These are phyloP conservation scores for Suzukiozyma palmioleophila DNA, from an alignment of 1,139 yeast genomes.

Conservation along the genomic window DNA sequence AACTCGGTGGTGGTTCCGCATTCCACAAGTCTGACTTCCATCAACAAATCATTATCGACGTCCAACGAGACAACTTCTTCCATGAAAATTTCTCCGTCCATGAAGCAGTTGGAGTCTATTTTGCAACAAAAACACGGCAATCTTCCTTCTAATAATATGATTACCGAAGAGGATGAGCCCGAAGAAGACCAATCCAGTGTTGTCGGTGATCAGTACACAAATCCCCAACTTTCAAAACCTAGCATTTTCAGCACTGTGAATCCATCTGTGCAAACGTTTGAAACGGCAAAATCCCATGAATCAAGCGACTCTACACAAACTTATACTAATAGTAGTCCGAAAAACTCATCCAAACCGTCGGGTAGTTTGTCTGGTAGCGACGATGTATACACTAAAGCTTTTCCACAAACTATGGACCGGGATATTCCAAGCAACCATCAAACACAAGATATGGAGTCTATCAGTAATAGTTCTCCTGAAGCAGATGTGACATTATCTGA, in stretches of 20 bases:
- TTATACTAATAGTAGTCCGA: not conserved
- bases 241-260: not conserved
- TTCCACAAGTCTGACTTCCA: slow-evolving; percentile 31
- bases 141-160: slow-evolving; percentile 7
- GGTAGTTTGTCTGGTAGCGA: no score
- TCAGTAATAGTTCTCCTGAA: slow-evolving; percentile 17
- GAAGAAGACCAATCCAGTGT: slow-evolving; percentile 7
- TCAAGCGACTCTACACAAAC: slow-evolving; percentile 5
- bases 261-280: slow-evolving; percentile 25
- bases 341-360: not conserved
- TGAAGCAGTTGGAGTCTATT: slow-evolving; percentile 48
- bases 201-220: not conserved
- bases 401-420: no score
- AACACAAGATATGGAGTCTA: not conserved
- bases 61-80: slow-evolving; percentile 30
- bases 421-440: not conserved
- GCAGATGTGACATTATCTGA: slow-evolving; percentile 28
- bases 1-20: slow-evolving; percentile 46
- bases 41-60: slow-evolving; percentile 14
- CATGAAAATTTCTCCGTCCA: slow-evolving; percentile 51
- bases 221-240: not conserved
- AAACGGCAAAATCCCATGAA: slow-evolving; percentile 22
- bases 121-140: slow-evolving; percentile 25
- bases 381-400: no score
- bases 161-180: slow-evolving; percentile 25